These are phyloP conservation scores for Colletotrichum sp. DNA, from an alignment of 2,329 filamentous ascomycete genomes.

Conservation along the genomic window DNA sequence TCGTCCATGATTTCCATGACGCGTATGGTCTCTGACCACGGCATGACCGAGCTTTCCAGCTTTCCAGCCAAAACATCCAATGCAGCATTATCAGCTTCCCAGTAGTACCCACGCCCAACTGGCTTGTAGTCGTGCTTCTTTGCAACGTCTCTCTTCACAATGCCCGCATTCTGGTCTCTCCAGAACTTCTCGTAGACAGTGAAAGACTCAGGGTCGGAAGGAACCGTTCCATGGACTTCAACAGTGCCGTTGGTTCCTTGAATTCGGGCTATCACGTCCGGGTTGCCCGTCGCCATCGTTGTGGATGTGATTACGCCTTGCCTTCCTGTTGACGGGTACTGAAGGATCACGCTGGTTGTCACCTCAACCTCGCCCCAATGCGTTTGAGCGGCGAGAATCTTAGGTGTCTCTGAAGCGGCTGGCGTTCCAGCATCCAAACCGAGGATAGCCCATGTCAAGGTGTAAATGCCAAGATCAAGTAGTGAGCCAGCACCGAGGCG, in stretches of 20 bases:
- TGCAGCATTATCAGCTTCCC: slow-evolving; percentile 49
- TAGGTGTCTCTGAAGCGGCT: slow-evolving; percentile 27
- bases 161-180: slow-evolving; percentile 23
- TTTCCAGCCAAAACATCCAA: slow-evolving; percentile 41
- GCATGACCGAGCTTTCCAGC: slow-evolving; percentile 44
- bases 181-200: slow-evolving; percentile 30
- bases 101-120: slow-evolving; percentile 43
- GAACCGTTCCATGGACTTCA: slow-evolving; percentile 36
- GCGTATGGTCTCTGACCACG: slow-evolving; percentile 49
- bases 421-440: slow-evolving; percentile 30
- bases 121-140: slow-evolving; percentile 39
- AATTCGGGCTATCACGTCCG: slow-evolving; percentile 36
- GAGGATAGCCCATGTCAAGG: slow-evolving; percentile 42
- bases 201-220: slow-evolving; percentile 38
- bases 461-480: slow-evolving; percentile 50
- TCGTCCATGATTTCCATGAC: slow-evolving; percentile 54
- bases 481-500: slow-evolving; percentile 45
- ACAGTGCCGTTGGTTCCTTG: slow-evolving; percentile 42
- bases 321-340: slow-evolving; percentile 37
- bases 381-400: slow-evolving; percentile 39
- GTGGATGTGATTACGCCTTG: slow-evolving; percentile 48
- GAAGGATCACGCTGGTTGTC: slow-evolving; percentile 40
- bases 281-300: slow-evolving; percentile 27
- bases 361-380: slow-evolving; percentile 38
- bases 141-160: slow-evolving; percentile 23